Evolutionary conservation across 768 basidiomycete species (phyloP).

Genomic region (Rubroboletus pulcherrimus): DNA sequence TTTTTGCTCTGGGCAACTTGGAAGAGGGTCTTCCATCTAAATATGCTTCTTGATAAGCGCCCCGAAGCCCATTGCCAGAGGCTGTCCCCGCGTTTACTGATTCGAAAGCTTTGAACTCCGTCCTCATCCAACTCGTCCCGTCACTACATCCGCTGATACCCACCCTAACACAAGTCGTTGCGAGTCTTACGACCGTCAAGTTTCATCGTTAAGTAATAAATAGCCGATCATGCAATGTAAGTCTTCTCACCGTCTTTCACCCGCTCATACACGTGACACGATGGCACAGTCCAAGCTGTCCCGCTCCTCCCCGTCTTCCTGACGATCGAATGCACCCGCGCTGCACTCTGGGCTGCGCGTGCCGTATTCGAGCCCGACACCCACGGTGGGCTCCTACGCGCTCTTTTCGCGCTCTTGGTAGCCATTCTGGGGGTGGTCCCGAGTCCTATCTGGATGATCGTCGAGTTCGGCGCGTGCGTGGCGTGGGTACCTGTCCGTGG

Average conservation of each 20-base stretch:
- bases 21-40: constrained; percentile 2
- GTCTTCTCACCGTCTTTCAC: neutral
- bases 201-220: neutral
- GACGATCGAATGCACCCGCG: constrained; percentile 3
- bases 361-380: neutral
- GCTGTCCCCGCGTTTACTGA: neutral
- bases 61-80: neutral
- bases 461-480: neutral
- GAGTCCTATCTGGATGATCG: neutral
- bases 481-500: constrained; percentile 1
- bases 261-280: neutral
- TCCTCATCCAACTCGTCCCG: neutral
- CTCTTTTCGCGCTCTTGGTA: neutral
- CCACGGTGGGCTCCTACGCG: constrained; percentile 1
- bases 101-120: neutral
- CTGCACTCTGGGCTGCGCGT: neutral
- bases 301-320: constrained; percentile 14
- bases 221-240: neutral
- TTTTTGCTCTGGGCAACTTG: neutral
- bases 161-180: neutral
- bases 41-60: constrained; percentile 2
- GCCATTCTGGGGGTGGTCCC: constrained; percentile 2
- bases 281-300: constrained; percentile 1
- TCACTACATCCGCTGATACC: neutral
- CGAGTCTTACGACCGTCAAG: neutral